Base-by-base conservation (phyloP, 2,329 filamentous ascomycete species). In the Septoria linicola region DNA sequence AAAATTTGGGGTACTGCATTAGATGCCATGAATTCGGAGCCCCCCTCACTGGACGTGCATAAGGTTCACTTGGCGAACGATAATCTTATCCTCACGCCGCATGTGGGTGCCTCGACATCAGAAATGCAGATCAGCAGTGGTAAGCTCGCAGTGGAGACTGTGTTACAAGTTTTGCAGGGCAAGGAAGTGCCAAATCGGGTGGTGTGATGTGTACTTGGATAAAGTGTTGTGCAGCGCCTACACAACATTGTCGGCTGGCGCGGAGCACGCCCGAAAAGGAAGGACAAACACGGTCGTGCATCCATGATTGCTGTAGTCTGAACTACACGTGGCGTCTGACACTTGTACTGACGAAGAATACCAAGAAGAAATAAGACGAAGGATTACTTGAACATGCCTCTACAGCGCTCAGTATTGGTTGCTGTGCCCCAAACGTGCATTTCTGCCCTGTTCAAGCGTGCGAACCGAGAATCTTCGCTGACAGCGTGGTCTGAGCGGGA, bases 101-200 rank as follows among this genome's bases (percentile, higher is more conserved):
- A 77, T 47, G 69, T 77, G 37, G 76, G 76, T 6, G 75, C 73
- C 1, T 69, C 74, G 0, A 78, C 76, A 1, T 59, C 57, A 3
- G 62, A 69, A 46, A 70, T 66, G 3, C 72, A 73, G 53, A 63
- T 65, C 35, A 61, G 62, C 11, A 70, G 67, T 37, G 70, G 68
- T 0, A 65, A 64, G 49, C 65, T 64, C 17, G 71, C 70, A 8
- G 64, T 72, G 2, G 66, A 72, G 31, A 68, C 53, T 13, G 35
- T 55, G 17, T 19, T 60, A 41, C 45, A 45, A 19, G 47, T 60
- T 23, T 17, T 60, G 30, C 30, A 49, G 8, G 52, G 54, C 16
- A 37, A 49, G n/a, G 49, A 51, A 17, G 57, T 58, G 19, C 23
- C 46, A 8, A 58, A 55, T 47, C 44, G 54, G 14, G 30, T 59